Base-by-base conservation (phyloP, 1,284 basidiomycete species). In the Heterobasidion annosum region DNA sequence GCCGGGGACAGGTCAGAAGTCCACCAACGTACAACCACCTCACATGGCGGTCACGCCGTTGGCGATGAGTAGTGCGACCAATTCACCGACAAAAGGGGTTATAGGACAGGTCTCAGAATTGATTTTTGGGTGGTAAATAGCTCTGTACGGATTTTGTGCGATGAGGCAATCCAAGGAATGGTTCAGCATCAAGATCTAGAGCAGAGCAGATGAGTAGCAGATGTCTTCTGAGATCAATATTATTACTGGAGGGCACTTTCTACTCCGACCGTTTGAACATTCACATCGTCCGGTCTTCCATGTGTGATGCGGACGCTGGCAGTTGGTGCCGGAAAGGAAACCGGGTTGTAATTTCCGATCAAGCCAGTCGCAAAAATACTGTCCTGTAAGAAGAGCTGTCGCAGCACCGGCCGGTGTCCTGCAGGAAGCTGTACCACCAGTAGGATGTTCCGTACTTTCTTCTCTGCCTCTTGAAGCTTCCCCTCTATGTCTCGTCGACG, bases 81-180 rank as follows among this genome's bases (percentile, higher is more conserved):
- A 63, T 34, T 68, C 72, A 6, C 72, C 76, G n/a, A 73, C 61
- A 53, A 88, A 82, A 64, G 74, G 83, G 4, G 62, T 88, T 58
- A 56, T 89, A 3, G 84, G 85, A 10, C 83, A 86, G 65, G 79
- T 88, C 45, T 82, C 82, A n/a, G 85, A 88, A 70, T 64, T 87
- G 58, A 81, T 89, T 52, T 88, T 88, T 67, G 85, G 85, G 19
- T 87, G 84, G 84, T 84, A 79, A 69, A 25, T 47, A 19, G n/a
- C 10, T 50, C 25, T 25, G 25, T 25, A 25, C 25, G 25, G 25
- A 25, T 25, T 25, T 25, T 25, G 25, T 25, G 25, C 25, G 25
- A 25, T 25, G 4, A 25, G 25, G 25, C 25, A 5, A 25, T 25
- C 25, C 25, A 25, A 25, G 25, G 25, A 25, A 25, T 25, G 25